Base-by-base conservation (phyloP, 2,329 filamentous ascomycete species). In the Chaetomiaceae sp. region DNA sequence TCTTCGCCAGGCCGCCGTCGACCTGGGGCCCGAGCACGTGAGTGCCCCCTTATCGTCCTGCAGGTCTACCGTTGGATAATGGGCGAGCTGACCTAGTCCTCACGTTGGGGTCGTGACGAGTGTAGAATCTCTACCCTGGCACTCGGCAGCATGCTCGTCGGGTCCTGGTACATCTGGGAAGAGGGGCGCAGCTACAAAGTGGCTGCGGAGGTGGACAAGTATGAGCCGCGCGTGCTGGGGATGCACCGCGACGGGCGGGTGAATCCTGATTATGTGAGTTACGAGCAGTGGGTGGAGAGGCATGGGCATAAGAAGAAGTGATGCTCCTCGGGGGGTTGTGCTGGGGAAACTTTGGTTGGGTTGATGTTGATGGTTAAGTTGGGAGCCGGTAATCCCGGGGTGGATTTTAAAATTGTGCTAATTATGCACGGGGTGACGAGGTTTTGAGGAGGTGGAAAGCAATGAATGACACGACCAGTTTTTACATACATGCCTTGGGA, bases 211-310 rank as follows among this genome's bases (percentile, higher is more conserved):
- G 52, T 21, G 14, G 32, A 49, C 6, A 40, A 21, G 36, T 36
- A 45, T 8, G 51, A 52, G 34, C 44, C 51, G 14, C 41, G 38
- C 6, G n/a, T 30, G 29, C 4, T 57, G n/a, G 55, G 52, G 6
- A 42, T n/a, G 14, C 48, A 52, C 4, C 27, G 52, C 3, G 49
- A 50, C 30, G 52, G 41, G 5, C 40, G 18, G 30, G 32, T 57
- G 8, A 55, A 57, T 13, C 23, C 18, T 29, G 55, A 57, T 8
- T 57, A 57, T 41, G 30, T 38, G 21, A 52, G 21, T 6, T 57
- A 57, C 20, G 48, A 55, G 13, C 36, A 21, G 10, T 55, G 55
- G 55, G 36, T 57, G 6, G 54, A 53, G 37, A 20, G 21, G 27
- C 33, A 51, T 14, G 13, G 44, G 23, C 21, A 18, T 13, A 23